Base-by-base conservation (phyloP, 805 yeast species). In the Clavispora santaluciae region DNA sequence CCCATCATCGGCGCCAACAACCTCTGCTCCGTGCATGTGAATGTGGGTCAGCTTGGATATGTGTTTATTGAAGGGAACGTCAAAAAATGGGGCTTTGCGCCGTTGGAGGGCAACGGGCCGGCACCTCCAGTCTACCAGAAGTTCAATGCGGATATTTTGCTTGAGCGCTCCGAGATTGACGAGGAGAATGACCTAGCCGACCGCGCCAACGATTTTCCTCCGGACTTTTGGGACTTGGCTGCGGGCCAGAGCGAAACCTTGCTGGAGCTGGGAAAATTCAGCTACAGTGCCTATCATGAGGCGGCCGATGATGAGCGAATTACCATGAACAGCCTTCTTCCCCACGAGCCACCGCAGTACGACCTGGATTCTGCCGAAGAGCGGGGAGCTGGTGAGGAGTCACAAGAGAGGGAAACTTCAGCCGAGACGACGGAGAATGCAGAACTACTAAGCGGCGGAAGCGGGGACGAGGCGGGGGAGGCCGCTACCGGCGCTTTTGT, bases 71-170 rank as follows among this genome's bases (percentile, higher is more conserved):
- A 90, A 57, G 96, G 87, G 2, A 88, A 89, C 57, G 95, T 90
- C 28, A 89, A 89, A 59, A 88, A 86, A 59, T 89, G 96, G 96
- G 95, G 96, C 5, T 83, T 84, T 54, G 96, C 95, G n/a, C 91
- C 93, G 3, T 72, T 83, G 29, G 86, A 83, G 50, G 99, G 98
- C 1, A 76, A 74, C 36, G 83, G 89, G 43, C 83, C 95, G 3
- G 95, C 98, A 5, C 96, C 98, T 3, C 99, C 99, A 1, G 83
- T 93, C 8, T 91, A 91, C 63, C 86, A 86, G 36, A 78, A 81
- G 42, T 89, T 81, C 54, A 79, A 78, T 34, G 81, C 81, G 35
- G 96, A 90, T 57, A 79, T 89, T 4, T 61, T 91, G 40, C 64
- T 91, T 22, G 96, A 85, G 54, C 63, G 82, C 36, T 72, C 78